Evolutionary conservation across 164 flowering plant species (phyloP), one percentile per base, ranked within the genome.

Genomic region (Chimonanthus praecox): DNA sequence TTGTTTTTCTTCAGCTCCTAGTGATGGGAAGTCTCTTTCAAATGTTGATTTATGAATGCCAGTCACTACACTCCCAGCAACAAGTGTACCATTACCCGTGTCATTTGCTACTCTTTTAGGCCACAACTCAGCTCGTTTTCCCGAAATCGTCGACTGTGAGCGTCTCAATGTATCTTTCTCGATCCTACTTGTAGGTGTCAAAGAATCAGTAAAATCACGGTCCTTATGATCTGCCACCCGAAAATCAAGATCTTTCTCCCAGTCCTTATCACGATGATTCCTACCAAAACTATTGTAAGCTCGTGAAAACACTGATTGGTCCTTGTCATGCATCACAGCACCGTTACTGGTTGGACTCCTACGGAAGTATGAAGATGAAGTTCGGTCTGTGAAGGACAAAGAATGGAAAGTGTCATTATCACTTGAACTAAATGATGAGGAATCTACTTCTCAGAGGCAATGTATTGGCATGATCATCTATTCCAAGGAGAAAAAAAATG

Each of bases 221-320:
- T 87, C 89, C 62, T 77, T 33, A 33, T 33, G 0, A 33, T 33
- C 33, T 33, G 33, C 85, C 47, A 58, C 70, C 61, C 82, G 64
- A 15, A n/a, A 70, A 9, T 71, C 81, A 72, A 63, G 46, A 47
- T 82, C 79, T 58, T 72, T 85, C 3, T 87, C 92, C n/a, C 93
- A 81, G 66, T 85, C 92, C 81, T 79, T 90, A 33, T 89, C 94
- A 4, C 92, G 88, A 71, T 88, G 87, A 74, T 80, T 87, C 77
- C 95, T 83, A 79, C 82, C 73, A 72, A 89, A 94, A 85, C 90
- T 94, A 84, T 88, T 86, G 75, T 89, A 89, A 2, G 94, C 82
- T 54, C 78, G 71, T 9, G 78, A 74, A 9, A 70, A 65, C 4
- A 20, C 21, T 16, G 73, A 58, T 0, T 64, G 21, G 45, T 76